Conservation (phyloP, 805 yeast species). For the Yarrowia bubula region DNA sequence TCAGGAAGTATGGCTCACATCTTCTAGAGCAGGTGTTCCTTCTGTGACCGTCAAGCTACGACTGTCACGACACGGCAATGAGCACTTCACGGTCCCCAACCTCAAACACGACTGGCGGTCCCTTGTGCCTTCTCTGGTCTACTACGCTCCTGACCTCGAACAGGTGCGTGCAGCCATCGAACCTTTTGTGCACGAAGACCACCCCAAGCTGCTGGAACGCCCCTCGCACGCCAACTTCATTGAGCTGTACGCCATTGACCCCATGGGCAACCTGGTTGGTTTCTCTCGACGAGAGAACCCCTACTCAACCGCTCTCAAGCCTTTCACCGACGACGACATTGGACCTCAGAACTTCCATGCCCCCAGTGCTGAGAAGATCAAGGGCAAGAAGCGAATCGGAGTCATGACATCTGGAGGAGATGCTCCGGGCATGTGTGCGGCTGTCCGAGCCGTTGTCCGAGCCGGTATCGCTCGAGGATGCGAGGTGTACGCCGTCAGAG, state of each 20-base stretch:
- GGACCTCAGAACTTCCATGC: neutral
- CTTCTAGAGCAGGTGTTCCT: conserved; percentile 32
- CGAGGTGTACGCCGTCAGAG: conserved; percentile 86
- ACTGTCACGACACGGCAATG: conserved; percentile 34
- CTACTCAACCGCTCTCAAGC: conserved; percentile 28
- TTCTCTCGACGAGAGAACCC: conserved; percentile 55
- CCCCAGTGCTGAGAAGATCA: neutral
- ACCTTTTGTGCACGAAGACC: neutral
- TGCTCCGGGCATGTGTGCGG: conserved; percentile 98
- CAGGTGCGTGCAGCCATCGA: conserved; percentile 1
- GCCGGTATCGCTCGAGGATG: conserved; percentile 85
- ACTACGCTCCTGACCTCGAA: conserved; percentile 46
- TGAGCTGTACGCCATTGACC: conserved; percentile 77
- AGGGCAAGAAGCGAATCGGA: conserved; percentile 59
- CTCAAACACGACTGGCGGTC: conserved; percentile 51
- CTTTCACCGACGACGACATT: neutral
- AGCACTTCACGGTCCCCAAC: conserved; percentile 30
- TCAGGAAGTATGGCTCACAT: conserved; percentile 37
- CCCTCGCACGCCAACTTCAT: conserved; percentile 75
- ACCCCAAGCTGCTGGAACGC: conserved; percentile 33
- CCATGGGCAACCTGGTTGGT: conserved; percentile 78
- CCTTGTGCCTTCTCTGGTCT: conserved; percentile 45
- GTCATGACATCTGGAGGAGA: conserved; percentile 99
- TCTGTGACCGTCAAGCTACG: conserved; percentile 37
- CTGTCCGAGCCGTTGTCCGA: conserved; percentile 91